phyloP scores from a whole-genome alignment of 2,329 filamentous ascomycete genomes.

The Pseudogymnoascus sp. region DNA sequence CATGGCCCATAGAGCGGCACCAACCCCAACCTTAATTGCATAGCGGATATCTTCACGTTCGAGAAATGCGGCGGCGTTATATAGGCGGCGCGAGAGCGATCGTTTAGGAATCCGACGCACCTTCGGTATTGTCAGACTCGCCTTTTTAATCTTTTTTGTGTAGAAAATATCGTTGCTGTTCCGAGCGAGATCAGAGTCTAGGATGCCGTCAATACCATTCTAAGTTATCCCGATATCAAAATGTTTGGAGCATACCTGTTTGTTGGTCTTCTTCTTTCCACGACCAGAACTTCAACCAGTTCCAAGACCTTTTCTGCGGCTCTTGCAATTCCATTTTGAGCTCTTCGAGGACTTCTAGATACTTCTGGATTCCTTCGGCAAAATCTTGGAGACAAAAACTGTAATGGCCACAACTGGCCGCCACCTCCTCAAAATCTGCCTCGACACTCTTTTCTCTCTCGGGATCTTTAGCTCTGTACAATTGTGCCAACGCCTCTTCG shows the following conservation, averaged over 20 bases:
- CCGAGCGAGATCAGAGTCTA: not conserved
- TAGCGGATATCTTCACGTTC: slow-evolving; percentile 45
- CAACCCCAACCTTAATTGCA: slow-evolving; percentile 86
- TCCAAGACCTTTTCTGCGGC: slow-evolving; percentile 59
- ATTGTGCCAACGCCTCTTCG: slow-evolving; percentile 62
- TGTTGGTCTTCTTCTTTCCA: slow-evolving; percentile 27
- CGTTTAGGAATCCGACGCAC: slow-evolving; percentile 1
- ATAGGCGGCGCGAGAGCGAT: not conserved
- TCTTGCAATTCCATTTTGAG: slow-evolving; percentile 63
- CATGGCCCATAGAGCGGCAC: slow-evolving; percentile 80
- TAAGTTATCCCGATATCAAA: not conserved
- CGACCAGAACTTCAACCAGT: slow-evolving; percentile 77
- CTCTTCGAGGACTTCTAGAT: slow-evolving; percentile 77
- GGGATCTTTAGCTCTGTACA: slow-evolving; percentile 75
- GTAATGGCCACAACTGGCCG: slow-evolving; percentile 95
- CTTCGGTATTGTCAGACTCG: not conserved
- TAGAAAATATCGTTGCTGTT: slow-evolving; percentile 6
- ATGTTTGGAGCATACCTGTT: not conserved
- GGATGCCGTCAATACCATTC: not conserved
- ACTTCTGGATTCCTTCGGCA: slow-evolving; percentile 77
- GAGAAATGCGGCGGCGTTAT: not conserved
- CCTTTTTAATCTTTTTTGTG: not conserved
- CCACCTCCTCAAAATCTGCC: slow-evolving; percentile 93
- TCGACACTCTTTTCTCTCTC: slow-evolving; percentile 63
- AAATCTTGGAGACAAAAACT: slow-evolving; percentile 87